Base-by-base conservation (phyloP, 2,329 filamentous ascomycete genomes). In the Zymoseptoria pseudotritici region DNA sequence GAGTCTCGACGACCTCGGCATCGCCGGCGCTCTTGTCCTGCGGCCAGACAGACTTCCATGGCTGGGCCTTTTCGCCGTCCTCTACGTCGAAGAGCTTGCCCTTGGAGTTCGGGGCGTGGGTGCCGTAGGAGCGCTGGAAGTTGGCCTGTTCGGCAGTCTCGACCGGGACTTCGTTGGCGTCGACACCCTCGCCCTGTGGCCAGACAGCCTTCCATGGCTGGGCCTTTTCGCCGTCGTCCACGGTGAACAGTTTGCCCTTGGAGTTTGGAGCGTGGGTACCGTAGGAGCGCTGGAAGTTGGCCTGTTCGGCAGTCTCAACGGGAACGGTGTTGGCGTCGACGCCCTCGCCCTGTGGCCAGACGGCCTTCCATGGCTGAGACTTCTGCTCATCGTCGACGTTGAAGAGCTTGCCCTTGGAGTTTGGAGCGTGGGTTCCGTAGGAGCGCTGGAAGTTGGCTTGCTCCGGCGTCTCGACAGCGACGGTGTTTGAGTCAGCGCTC, bases 181-280 rank as follows among this genome's bases (percentile, higher is more conserved):
- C 36, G 58, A 31, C 58, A 29, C 24, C 49, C 13, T n/a, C 53
- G 21, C 50, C n/a, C 21, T 56, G 54, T 9, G 58, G 58, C 24
- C 52, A 57, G 54, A 50, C 51, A 8, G 54, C 29, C 54, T 60
- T 60, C 58, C 54, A 60, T 22, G 58, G 58, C 54, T 60, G 58
- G 31, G 24, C 50, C 26, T 57, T 60, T 31, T 26, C 17, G 21
- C 49, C 24, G 51, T 53, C 50, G 11, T 51, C 31, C 3, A 29
- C 42, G 21, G 5, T 55, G 57, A 29, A 51, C 19, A 60, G n/a
- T 26, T 54, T 56, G 54, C 58, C 58, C 54, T 60, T 60, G 31
- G 54, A 53, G 54, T 60, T 60, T 2, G 58, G 29, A 19, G 54
- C 58, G 21, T 60, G 58, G 42, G 58, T 60, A 49, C 54, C 54